Evolutionary conservation across 768 basidiomycete species (phyloP), one percentile per base, ranked within the genome.

Genomic region (Suillus cothurnatus): DNA sequence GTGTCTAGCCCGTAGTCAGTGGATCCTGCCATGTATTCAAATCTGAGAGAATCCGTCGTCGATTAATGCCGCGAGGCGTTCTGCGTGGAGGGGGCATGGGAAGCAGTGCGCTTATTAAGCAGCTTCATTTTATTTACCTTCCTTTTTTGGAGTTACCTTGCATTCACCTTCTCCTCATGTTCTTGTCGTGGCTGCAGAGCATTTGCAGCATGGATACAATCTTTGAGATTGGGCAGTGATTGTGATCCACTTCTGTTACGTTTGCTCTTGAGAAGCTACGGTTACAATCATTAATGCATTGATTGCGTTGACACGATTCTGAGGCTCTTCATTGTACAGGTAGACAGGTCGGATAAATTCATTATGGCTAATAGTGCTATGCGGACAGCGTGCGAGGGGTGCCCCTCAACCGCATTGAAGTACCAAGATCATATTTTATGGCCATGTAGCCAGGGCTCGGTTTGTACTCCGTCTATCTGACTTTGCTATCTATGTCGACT

Each of bases 71-170:
- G 50, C 47, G 55, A 49, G 61, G 68, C 64, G 63, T 62, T 32
- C 31, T 53, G 52, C 69, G 49, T 64, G 11, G 65, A 41, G 66
- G 32, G 67, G 71, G 66, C 74, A 72, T 75, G 72, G 73, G 68
- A 67, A 64, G 63, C 63, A 31, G 61, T 55, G 67, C 64, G 43
- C 28, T 63, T 69, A 69, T 65, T 68, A 66, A 61, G 66, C 52
- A 60, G 5, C 67, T 50, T 66, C 65, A 73, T 70, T 71, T 39
- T 71, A 61, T 68, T 73, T 31, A 65, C 62, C 63, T 76, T 67
- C 74, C 74, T 71, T 66, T 76, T 70, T 45, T 23, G 71, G 70
- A 66, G 9, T 38, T 9, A 9, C 19, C 11, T 53, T 53, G 9
- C 50, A 31, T 57, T 15, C 34, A 58, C 23, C 23, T 39, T 39